A percentile compares a stretch with the other conserved stretches of the same genome.
Evolutionary conservation across 371 early-diverging fungal species (phyloP).

Genomic region (Fennellomyces sp.): DNA sequence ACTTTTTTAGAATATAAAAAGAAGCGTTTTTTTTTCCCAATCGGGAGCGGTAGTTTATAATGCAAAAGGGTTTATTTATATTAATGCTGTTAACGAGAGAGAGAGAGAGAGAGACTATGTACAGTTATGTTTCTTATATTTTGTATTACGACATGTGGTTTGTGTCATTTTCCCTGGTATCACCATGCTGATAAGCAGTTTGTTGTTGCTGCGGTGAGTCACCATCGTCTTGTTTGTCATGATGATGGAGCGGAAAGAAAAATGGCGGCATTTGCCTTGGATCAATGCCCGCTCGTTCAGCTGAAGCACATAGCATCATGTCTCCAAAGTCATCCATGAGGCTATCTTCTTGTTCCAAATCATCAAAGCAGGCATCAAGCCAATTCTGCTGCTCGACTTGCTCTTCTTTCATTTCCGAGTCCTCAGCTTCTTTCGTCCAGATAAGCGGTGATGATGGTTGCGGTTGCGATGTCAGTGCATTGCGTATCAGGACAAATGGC

Average conservation of each 20-base stretch:
- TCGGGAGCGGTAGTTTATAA: too few species aligned
- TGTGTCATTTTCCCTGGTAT: background rate
- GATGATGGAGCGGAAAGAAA: background rate
- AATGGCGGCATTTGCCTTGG: background rate
- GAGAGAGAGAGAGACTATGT: background rate
- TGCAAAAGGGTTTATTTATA: background rate
- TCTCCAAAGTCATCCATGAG: constrained; percentile 13
- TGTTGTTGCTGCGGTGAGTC: background rate
- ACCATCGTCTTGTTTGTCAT: background rate
- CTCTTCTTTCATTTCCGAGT: background rate
- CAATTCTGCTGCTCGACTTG: constrained; percentile 15
- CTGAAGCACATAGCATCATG: background rate
- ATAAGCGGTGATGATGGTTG: background rate
- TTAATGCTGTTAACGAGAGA: background rate
- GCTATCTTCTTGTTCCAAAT: constrained; percentile 14
- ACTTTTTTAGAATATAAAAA: background rate
- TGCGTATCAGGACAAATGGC: constrained; percentile 22
- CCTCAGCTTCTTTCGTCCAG: background rate
- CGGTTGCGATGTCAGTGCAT: constrained; percentile 11
- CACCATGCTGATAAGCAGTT: background rate
- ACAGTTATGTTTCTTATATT: too few species aligned
- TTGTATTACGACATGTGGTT: background rate
- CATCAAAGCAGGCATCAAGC: constrained; percentile 25
- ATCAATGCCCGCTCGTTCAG: constrained; percentile 1
- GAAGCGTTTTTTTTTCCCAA: background rate